A percentile compares a stretch with the other conserved stretches of the same genome.
Conservation (phyloP, 2,329 filamentous ascomycete species). For the Ophiostoma angusticollis region DNA sequence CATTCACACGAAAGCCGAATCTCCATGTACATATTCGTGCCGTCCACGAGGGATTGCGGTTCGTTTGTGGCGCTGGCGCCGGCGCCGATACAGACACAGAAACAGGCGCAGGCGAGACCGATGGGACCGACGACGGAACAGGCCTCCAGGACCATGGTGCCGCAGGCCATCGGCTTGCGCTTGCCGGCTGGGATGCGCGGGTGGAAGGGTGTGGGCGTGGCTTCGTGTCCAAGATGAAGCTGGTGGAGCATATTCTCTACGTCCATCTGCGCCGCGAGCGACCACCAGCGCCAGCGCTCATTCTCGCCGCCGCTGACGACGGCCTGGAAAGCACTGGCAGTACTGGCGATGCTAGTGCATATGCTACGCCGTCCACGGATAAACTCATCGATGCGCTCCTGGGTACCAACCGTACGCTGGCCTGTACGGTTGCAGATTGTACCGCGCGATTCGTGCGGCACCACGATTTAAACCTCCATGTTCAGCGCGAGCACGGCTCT, state of each 20-base stretch:
- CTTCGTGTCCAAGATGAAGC: constrained; percentile 63
- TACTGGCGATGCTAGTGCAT: constrained; percentile 20
- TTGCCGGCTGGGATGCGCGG: constrained; percentile 46
- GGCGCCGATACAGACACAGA: constrained; percentile 28
- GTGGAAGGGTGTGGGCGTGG: constrained; percentile 58
- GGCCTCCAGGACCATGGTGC: neutral
- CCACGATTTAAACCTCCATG: constrained; percentile 36
- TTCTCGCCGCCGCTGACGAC: constrained; percentile 13
- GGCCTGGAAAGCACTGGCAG: constrained; percentile 14
- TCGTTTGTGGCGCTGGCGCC: constrained; percentile 61
- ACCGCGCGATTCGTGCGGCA: constrained; percentile 34
- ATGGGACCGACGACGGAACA: neutral
- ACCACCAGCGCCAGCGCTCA: constrained; percentile 18
- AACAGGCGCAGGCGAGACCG: neutral
- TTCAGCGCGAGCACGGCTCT: constrained; percentile 21
- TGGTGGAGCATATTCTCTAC: constrained; percentile 76
- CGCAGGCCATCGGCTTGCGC: constrained; percentile 27
- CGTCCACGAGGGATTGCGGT: constrained; percentile 64
- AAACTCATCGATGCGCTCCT: constrained; percentile 20
- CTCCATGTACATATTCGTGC: constrained; percentile 66
- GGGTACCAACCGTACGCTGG: constrained; percentile 29
- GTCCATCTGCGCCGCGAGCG: constrained; percentile 56
- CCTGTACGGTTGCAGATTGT: constrained; percentile 32
- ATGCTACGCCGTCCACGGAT: constrained; percentile 19
- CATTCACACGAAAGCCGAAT: constrained; percentile 75